Evolutionary conservation across 495 filamentous ascomycete genomes (phyloP), one percentile per base, ranked within the genome.

Genomic region (Xylaria scruposa): DNA sequence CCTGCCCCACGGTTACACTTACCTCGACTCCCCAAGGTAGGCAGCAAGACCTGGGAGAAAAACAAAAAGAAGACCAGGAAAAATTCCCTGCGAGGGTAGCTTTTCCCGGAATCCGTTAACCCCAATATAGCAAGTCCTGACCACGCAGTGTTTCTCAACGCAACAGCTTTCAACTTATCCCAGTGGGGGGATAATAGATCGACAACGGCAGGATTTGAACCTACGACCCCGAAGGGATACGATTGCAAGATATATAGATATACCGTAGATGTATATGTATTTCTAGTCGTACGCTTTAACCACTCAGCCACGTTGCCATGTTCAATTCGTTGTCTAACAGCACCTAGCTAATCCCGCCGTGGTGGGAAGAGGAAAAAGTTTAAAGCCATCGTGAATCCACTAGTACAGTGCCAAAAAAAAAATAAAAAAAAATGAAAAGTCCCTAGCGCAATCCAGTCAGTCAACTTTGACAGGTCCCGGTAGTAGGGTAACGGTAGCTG

Each of bases 231-330:
- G 38, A 64, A 64, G 61, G 61, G 40, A 64, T 46, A 38, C 36
- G 36, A 38, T 38, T 38, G 36, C 36, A 38, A 38, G 36, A 38
- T 38, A 8, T 36, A 36, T 36, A 36, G 33, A 36, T 36, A 38
- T 38, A 31, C 29, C 3, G 29, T 31, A 38, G 36, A 38, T 7
- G 8, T 38, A 38, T 8, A 38, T 38, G 0, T 8, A 64, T 49
- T 33, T 38, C 60, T 38, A 63, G 60, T 63, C 60, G 17, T 31
- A 47, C 62, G 44, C 62, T 31, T 24, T 47, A 65, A 51, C 62
- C 62, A 65, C 62, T 51, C 62, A 31, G 62, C 44, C 62, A 65
- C 42, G 44, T 49, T 51, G 62, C 42, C 59, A 61, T 61, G n/a
- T 36, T 59, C 17, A 1, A 3, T 15, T 36, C 15, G 19, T 38